phyloP scores from a whole-genome alignment of 2,329 filamentous ascomycete species.

The Capronia coronata region DNA sequence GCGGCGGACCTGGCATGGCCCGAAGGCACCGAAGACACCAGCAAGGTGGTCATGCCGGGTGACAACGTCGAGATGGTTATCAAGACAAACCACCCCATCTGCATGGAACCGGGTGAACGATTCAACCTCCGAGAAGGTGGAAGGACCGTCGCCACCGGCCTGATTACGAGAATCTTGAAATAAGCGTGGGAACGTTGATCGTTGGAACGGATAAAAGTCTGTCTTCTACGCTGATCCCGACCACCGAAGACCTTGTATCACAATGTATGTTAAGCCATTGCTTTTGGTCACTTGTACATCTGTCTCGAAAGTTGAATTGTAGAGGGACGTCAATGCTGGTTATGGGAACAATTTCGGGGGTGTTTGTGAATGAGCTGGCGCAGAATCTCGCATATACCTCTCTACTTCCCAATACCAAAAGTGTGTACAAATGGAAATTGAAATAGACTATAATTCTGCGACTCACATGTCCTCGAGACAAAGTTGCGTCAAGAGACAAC shows the following conservation, averaged over 20 bases:
- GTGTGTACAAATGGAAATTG: not conserved
- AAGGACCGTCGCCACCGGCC: constrained; percentile 75
- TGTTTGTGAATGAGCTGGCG: constrained; percentile 12
- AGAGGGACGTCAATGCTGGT: constrained; percentile 6
- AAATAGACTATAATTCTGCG: not conserved
- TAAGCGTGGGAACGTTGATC: constrained; percentile 29
- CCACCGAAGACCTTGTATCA: constrained; percentile 14
- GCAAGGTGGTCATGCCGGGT: constrained; percentile 91
- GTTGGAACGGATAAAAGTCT: not conserved
- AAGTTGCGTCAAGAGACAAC: not conserved
- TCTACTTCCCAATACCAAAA: constrained; percentile 22
- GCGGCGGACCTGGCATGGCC: constrained; percentile 76
- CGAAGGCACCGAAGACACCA: constrained; percentile 67
- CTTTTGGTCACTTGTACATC: constrained; percentile 8
- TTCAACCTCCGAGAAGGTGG: constrained; percentile 99
- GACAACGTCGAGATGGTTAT: constrained; percentile 98
- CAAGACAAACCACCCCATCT: constrained; percentile 75
- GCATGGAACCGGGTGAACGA: constrained; percentile 83
- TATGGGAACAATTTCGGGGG: constrained; percentile 7
- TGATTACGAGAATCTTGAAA: constrained; percentile 65
- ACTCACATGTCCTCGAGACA: not conserved
- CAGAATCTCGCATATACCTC: constrained; percentile 22
- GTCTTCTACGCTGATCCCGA: constrained; percentile 1
- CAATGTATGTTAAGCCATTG: constrained; percentile 12
- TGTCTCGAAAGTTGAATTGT: constrained; percentile 3